Evolutionary conservation across 2,329 filamentous ascomycete genomes (phyloP), one percentile per base, ranked within the genome.

Genomic region (Colletotrichum paranaense): DNA sequence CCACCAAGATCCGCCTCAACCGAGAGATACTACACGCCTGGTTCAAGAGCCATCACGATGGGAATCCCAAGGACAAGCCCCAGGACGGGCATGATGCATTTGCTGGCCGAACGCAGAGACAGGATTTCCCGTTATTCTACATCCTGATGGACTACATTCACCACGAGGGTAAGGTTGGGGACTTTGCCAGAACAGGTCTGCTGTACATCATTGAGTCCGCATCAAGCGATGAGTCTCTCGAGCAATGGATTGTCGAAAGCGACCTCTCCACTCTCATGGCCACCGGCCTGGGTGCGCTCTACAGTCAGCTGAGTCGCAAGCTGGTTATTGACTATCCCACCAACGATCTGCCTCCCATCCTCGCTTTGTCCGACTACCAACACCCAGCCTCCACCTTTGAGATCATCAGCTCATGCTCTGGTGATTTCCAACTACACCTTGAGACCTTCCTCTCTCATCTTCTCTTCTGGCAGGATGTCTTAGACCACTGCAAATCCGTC

Each of bases 251-350:
- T 76, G 95, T 98, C 59, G 95, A 98, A 80, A 98, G 96, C 81
- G 97, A 99, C 81, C 87, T 99, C 65, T 97, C 97, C 14, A 98
- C 97, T 0, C 87, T 98, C 76, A 98, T 99, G 97, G 97, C 97
- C 4, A 98, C 95, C 0, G 97, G 97, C 0, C 85, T 99, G 1
- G 97, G 97, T 19, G 97, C 90, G 87, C 79, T 92, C 59, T 90
- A 92, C 80, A 91, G 88, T 77, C 90, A 92, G 77, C 84, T 92
- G 74, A 92, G 90, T 77, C 91, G 93, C 74, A 95, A 98, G 84
- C 87, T 97, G 73, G 93, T 96, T 66, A 92, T 98, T 75, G 89
- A 95, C 74, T 91, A 95, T 80, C 88, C 90, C n/a, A 84, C 91
- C 11, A 90, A 94, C 69, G 90, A 93, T 46, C 85, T 98, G 5